A percentile compares a stretch with the other conserved stretches of the same genome.
phyloP scores from a whole-genome alignment of 345 rosid species.

The Eucalyptus virginea region DNA sequence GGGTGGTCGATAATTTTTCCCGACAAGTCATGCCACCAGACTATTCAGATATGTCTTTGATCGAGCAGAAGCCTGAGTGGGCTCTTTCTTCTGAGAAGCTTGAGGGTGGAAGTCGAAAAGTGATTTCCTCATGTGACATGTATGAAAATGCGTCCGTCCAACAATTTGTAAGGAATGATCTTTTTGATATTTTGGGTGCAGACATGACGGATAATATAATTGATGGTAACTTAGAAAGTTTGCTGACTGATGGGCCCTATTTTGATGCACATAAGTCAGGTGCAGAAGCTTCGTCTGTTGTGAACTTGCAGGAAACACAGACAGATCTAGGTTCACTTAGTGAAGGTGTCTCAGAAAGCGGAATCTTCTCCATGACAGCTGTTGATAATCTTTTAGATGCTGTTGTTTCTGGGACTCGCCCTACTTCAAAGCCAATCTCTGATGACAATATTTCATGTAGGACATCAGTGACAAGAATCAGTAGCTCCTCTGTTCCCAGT shows the following conservation, averaged over 20 bases:
- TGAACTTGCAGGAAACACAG: constrained; percentile 16
- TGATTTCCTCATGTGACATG: not conserved
- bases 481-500: constrained; percentile 43
- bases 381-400: constrained; percentile 87
- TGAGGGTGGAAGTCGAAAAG: constrained; percentile 7
- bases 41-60: not conserved
- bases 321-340: constrained; percentile 19
- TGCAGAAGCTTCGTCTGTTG: constrained; percentile 13
- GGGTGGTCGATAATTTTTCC: not conserved
- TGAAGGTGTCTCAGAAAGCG: constrained; percentile 13
- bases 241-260: constrained; percentile 4
- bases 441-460: constrained; percentile 58
- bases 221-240: constrained; percentile 16
- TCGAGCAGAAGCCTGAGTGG: constrained; percentile 1
- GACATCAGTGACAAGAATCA: constrained; percentile 53
- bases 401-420: constrained; percentile 57
- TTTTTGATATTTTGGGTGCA: constrained; percentile 63
- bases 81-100: constrained; percentile 2
- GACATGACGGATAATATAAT: constrained; percentile 47
- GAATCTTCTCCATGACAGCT: constrained; percentile 13
- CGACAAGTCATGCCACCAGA: not conserved
- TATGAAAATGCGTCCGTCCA: constrained; percentile 18
- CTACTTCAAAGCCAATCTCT: constrained; percentile 49
- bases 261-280: constrained; percentile 16
- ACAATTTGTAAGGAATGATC: constrained; percentile 38